A percentile compares a stretch with the other conserved stretches of the same genome.
Conservation (phyloP, 306 rosid species). For the Pachyrhizus erosus region DNA sequence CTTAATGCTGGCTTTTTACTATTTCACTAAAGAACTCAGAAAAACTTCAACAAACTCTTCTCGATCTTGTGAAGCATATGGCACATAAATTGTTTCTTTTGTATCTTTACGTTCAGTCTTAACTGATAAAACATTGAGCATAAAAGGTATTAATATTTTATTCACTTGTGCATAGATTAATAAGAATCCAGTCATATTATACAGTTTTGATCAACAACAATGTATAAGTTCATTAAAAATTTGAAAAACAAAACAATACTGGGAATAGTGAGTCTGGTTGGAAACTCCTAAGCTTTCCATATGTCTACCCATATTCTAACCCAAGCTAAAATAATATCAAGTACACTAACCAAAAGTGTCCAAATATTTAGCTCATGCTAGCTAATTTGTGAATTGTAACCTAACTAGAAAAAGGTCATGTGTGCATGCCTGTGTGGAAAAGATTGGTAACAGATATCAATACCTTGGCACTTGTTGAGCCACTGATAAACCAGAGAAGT, state of each 20-base stretch:
- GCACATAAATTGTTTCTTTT: background rate
- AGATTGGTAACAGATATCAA: slow-evolving; percentile 22
- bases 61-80: background rate
- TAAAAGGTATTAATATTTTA: background rate
- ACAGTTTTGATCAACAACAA: background rate
- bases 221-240: background rate
- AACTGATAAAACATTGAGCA: background rate
- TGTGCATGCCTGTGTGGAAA: background rate
- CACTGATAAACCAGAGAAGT: slow-evolving; percentile 98
- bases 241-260: background rate
- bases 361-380: background rate
- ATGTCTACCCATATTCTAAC: background rate
- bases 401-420: background rate
- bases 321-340: slow-evolving; percentile 36
- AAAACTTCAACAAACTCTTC: slow-evolving; percentile 28
- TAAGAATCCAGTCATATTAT: slow-evolving; percentile 1
- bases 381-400: slow-evolving; percentile 18
- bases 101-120: background rate
- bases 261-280: slow-evolving; percentile 1
- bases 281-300: slow-evolving; percentile 26
- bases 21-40: slow-evolving; percentile 8
- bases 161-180: background rate
- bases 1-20: slow-evolving; percentile 4
- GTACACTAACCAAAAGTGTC: slow-evolving; percentile 12
- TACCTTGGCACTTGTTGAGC: slow-evolving; percentile 98